Conservation (phyloP, 805 yeast species). For the Ogataea parapolymorpha region DNA sequence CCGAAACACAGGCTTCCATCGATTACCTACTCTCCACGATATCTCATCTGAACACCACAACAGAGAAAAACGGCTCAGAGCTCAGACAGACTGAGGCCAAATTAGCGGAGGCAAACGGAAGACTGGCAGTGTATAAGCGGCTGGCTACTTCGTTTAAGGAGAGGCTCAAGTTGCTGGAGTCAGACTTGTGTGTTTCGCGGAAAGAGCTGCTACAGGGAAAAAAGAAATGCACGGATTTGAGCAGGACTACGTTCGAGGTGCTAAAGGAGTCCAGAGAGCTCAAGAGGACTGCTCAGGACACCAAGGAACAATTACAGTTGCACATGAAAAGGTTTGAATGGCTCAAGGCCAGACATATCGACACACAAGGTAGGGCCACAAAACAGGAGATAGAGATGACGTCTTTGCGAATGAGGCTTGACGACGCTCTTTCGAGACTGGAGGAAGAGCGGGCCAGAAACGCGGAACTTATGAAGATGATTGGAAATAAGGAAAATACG, state of each 20-base stretch:
- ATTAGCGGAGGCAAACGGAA: constrained; percentile 5
- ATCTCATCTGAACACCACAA: constrained; percentile 8
- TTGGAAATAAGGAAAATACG: not conserved
- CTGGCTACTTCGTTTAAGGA: constrained; percentile 11
- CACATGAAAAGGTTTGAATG: constrained; percentile 14
- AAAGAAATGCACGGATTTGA: constrained; percentile 1
- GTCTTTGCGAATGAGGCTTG: constrained; percentile 34
- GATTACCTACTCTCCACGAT: constrained; percentile 22
- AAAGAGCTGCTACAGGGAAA: constrained; percentile 8
- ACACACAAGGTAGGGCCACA: constrained; percentile 7
- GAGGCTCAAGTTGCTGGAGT: constrained; percentile 4
- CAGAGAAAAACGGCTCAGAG: constrained; percentile 5
- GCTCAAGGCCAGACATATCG: constrained; percentile 15
- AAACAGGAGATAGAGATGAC: constrained; percentile 27
- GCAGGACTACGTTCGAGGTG: constrained; percentile 2
- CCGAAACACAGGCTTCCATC: constrained; percentile 14
- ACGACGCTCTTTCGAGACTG: constrained; percentile 43
- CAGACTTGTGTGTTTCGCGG: constrained; percentile 2
- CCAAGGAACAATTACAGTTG: constrained; percentile 9
- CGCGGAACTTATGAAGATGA: constrained; percentile 21
- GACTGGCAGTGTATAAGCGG: constrained; percentile 5
- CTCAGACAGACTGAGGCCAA: constrained; percentile 6
- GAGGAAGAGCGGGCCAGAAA: constrained; percentile 45
- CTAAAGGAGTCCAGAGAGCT: constrained; percentile 11
- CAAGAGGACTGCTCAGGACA: constrained; percentile 4